Evolutionary conservation across 202 grass and related monocot genomes (phyloP).

Genomic region (Setaria viridis): DNA sequence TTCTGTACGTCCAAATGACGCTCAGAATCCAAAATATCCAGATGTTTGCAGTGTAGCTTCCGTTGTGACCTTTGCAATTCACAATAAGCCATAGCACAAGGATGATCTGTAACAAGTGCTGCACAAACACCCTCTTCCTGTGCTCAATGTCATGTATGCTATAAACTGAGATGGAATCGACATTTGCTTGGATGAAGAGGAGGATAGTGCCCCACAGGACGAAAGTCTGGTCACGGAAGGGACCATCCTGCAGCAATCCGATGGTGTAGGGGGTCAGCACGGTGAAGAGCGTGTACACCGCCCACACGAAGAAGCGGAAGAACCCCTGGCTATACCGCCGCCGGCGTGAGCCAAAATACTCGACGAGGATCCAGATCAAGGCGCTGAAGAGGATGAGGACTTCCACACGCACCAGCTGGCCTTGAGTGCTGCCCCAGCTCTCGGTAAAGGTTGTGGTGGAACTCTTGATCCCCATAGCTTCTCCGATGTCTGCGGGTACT

Average conservation of each 20-base stretch:
- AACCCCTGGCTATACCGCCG: not conserved
- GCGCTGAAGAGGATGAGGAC: slow-evolving; percentile 20
- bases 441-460: not conserved
- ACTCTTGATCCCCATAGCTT: slow-evolving; percentile 26
- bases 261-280: slow-evolving; percentile 36
- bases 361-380: not conserved
- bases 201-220: slow-evolving; percentile 10
- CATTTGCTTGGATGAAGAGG: slow-evolving; percentile 16
- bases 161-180: slow-evolving; percentile 14
- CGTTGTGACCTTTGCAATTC: not conserved
- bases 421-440: not conserved
- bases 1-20: not conserved
- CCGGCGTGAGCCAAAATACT: not conserved
- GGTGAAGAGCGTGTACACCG: slow-evolving; percentile 28
- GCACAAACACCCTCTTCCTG: slow-evolving; percentile 4
- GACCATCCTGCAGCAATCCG: slow-evolving; percentile 7
- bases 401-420: slow-evolving; percentile 2
- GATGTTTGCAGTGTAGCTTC: not conserved
- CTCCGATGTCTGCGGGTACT: not conserved
- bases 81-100: slow-evolving; percentile 32
- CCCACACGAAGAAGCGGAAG: slow-evolving; percentile 28
- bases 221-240: slow-evolving; percentile 28
- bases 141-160: slow-evolving; percentile 30
- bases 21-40: slow-evolving; percentile 20
- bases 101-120: slow-evolving; percentile 24